Evolutionary conservation across 768 basidiomycete genomes (phyloP).

Genomic region (Mycena capillaripes): DNA sequence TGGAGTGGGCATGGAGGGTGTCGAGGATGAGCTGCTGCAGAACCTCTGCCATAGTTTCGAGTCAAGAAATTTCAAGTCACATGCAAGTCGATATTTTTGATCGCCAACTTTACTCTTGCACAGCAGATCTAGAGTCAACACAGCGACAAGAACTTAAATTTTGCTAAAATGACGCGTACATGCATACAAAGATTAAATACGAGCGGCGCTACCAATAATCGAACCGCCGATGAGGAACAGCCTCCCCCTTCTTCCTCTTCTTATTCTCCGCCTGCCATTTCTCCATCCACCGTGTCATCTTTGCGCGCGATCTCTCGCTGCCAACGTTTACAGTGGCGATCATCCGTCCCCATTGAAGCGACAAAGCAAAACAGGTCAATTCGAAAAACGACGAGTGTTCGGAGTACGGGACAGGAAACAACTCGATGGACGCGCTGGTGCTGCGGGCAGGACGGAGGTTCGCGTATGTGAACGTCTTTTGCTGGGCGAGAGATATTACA

Average conservation of each 20-base stretch:
- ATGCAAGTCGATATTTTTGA: conserved; percentile 8
- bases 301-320: conserved; percentile 77
- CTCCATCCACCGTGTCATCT: conserved; percentile 92
- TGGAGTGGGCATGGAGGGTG: conserved; percentile 67
- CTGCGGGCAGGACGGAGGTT: conserved; percentile 79
- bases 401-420: conserved; percentile 92
- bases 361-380: conserved; percentile 94
- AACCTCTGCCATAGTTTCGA: conserved; percentile 73
- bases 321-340: conserved; percentile 96
- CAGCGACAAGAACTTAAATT: too few relatives aligned
- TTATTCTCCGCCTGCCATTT: conserved; percentile 90
- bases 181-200: conserved; percentile 8
- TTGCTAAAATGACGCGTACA: background rate
- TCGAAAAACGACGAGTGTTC: conserved; percentile 98
- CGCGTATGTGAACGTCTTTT: conserved; percentile 75
- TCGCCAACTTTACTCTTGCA: too few relatives aligned
- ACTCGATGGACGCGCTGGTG: conserved; percentile 75
- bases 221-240: conserved; percentile 57
- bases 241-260: conserved; percentile 55
- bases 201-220: conserved; percentile 60
- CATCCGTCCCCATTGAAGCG: conserved; percentile 87
- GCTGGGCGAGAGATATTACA: conserved; percentile 77
- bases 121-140: too few relatives aligned
- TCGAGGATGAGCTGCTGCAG: conserved; percentile 87
- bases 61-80: conserved; percentile 38